Evolutionary conservation across 306 rosid species (phyloP).

Genomic region (Quercus wislizeni): DNA sequence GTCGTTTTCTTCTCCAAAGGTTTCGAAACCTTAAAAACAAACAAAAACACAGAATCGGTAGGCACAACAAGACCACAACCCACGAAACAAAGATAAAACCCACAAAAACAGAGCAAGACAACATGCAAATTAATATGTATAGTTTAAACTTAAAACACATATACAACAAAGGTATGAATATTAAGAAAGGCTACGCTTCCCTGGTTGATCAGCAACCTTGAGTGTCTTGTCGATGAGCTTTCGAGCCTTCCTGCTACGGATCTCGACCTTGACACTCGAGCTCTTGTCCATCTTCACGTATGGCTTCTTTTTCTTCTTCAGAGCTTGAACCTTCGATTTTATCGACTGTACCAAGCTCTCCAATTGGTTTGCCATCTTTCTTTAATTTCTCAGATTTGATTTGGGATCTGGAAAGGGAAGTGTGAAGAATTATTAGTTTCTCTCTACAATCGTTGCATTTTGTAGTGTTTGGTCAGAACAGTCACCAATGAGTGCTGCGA

Average conservation of each 20-base stretch:
- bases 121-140: neutral
- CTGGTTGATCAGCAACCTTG: constrained; percentile 70
- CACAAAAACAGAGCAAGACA: neutral
- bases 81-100: neutral
- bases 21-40: neutral
- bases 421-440: neutral
- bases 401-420: neutral
- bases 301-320: constrained; percentile 67
- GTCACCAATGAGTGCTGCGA: too few species aligned
- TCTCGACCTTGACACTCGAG: constrained; percentile 87
- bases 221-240: constrained; percentile 78
- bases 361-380: constrained; percentile 53
- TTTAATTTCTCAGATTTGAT: too few species aligned
- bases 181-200: constrained; percentile 29
- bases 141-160: too few species aligned
- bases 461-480: neutral
- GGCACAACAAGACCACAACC: neutral
- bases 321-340: constrained; percentile 66
- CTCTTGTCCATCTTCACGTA: constrained; percentile 91
- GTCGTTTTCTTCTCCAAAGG: neutral
- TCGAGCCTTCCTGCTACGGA: constrained; percentile 89
- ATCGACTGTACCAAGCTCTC: constrained; percentile 73
- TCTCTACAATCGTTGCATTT: neutral
- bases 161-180: neutral
- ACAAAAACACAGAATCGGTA: constrained; percentile 25